A percentile compares a stretch with the other conserved stretches of the same genome.
phyloP scores from a whole-genome alignment of 2,329 filamentous ascomycete genomes.

The Claviceps purpurea region DNA sequence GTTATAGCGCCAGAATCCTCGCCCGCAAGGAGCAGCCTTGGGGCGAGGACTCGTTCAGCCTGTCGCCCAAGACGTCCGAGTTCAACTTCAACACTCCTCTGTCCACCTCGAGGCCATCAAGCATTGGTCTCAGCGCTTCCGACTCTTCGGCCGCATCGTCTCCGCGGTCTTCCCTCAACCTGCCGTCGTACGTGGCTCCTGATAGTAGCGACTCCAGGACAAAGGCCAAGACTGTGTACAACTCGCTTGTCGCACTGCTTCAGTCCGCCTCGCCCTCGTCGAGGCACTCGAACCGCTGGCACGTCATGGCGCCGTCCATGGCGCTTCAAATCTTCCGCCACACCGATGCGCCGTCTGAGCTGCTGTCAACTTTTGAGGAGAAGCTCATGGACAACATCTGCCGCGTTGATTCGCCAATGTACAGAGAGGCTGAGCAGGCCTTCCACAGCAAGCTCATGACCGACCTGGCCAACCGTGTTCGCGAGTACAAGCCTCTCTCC shows the following conservation, averaged over 20 bases:
- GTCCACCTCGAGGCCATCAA: constrained; percentile 35
- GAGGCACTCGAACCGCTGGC: constrained; percentile 35
- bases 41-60: constrained; percentile 16
- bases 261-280: constrained; percentile 33
- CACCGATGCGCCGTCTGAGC: constrained; percentile 34
- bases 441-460: constrained; percentile 36
- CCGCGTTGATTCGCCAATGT: constrained; percentile 28
- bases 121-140: constrained; percentile 35
- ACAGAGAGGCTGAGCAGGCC: constrained; percentile 33
- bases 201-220: constrained; percentile 27
- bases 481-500: constrained; percentile 38
- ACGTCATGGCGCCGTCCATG: constrained; percentile 36
- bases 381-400: constrained; percentile 32
- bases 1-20: constrained; percentile 15
- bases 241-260: constrained; percentile 39
- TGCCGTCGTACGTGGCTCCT: constrained; percentile 24
- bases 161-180: constrained; percentile 32
- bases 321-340: constrained; percentile 47
- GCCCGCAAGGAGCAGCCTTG: constrained; percentile 11
- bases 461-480: constrained; percentile 35
- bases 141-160: constrained; percentile 39
- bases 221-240: constrained; percentile 36
- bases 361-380: constrained; percentile 35
- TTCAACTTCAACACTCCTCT: constrained; percentile 35
- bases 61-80: constrained; percentile 17